A percentile compares a stretch with the other conserved stretches of the same genome.
phyloP scores from a whole-genome alignment of 2,329 filamentous ascomycete species.

The Ilyonectria robusta region DNA sequence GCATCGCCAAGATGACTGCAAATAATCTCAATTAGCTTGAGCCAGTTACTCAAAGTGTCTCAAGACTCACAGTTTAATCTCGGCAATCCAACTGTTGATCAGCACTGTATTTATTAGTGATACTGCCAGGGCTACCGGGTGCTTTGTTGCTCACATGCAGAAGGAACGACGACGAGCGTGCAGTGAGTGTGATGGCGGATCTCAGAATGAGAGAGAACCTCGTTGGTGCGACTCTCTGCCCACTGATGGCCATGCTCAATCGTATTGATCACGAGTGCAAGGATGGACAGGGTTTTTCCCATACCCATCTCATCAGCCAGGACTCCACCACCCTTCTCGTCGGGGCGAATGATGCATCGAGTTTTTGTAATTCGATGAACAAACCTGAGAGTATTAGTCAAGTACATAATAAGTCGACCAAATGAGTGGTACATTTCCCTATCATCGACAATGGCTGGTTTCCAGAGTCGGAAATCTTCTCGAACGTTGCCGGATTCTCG shows the following conservation, averaged over 20 bases:
- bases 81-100: slow-evolving; percentile 57
- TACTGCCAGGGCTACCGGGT: background rate
- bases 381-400: slow-evolving; percentile 45
- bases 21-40: background rate
- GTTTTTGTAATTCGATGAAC: slow-evolving; percentile 58
- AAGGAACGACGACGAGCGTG: slow-evolving; percentile 62
- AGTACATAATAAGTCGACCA: background rate
- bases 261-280: slow-evolving; percentile 63
- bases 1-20: slow-evolving; percentile 51
- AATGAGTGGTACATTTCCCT: slow-evolving; percentile 43
- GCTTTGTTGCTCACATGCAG: slow-evolving; percentile 52
- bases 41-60: background rate
- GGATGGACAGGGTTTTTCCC: slow-evolving; percentile 69
- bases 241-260: slow-evolving; percentile 54
- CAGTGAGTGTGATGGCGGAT: slow-evolving; percentile 50
- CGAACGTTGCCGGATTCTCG: slow-evolving; percentile 54
- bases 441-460: slow-evolving; percentile 43
- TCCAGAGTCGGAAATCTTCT: slow-evolving; percentile 52
- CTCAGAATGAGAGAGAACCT: slow-evolving; percentile 27
- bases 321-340: slow-evolving; percentile 61
- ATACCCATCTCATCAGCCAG: slow-evolving; percentile 74
- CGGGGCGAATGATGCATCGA: slow-evolving; percentile 45
- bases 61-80: slow-evolving; percentile 54
- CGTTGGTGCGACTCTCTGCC: slow-evolving; percentile 46
- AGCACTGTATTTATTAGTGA: slow-evolving; percentile 49